These are phyloP conservation scores for Solanum chacoense DNA, from an alignment of 305 asterid genomes.

Conservation along the genomic window DNA sequence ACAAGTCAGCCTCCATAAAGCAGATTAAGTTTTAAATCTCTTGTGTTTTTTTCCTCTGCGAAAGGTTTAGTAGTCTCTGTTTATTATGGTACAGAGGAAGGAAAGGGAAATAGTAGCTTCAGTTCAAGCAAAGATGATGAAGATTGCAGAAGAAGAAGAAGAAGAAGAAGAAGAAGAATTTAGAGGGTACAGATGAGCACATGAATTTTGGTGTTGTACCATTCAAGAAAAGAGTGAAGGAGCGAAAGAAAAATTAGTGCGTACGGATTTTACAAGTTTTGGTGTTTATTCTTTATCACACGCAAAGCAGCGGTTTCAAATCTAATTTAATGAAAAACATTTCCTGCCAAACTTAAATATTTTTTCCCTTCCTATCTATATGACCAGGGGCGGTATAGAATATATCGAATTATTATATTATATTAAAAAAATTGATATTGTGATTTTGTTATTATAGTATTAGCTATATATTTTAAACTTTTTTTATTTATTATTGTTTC, in stretches of 20 bases:
- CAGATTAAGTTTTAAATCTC: neutral
- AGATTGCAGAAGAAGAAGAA: neutral
- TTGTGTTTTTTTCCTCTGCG: neutral
- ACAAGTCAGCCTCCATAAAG: neutral
- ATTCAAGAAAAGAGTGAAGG: neutral
- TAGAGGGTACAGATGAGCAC: neutral
- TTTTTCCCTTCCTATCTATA: neutral
- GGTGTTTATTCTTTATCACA: neutral
- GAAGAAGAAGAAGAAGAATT: neutral
- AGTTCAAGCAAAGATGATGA: neutral
- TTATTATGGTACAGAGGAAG: neutral
- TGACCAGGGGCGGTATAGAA: neutral
- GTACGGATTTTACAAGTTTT: neutral
- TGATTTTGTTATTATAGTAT: too few species aligned
- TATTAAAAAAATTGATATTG: too few species aligned
- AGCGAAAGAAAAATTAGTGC: neutral
- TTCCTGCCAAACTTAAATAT: neutral
- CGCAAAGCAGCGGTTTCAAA: neutral
- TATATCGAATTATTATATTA: neutral
- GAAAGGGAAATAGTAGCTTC: neutral
- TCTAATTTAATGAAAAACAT: neutral
- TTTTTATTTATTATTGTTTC: too few species aligned
- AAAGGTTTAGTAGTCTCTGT: neutral
- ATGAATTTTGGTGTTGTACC: neutral
- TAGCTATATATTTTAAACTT: neutral